Evolutionary conservation across 495 filamentous ascomycete genomes (phyloP).

Genomic region (Hypomontagnella monticulosa): DNA sequence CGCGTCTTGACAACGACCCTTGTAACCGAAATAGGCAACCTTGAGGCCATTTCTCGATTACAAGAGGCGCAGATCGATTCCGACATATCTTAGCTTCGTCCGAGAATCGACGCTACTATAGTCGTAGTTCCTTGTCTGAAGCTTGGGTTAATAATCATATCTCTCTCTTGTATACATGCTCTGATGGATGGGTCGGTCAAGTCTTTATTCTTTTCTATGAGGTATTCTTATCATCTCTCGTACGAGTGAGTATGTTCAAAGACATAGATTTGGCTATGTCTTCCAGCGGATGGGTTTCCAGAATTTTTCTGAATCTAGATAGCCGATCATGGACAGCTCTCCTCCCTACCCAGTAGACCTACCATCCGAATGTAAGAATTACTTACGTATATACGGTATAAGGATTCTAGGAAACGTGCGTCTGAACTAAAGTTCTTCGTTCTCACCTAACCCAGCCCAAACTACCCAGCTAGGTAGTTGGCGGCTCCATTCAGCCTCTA

Average conservation of each 20-base stretch:
- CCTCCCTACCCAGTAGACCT: no score
- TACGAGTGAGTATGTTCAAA: no score
- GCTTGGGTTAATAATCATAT: neutral
- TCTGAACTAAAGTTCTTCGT: neutral
- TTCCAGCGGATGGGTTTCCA: no score
- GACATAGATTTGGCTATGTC: no score
- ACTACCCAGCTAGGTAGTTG: neutral
- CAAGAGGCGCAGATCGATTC: slow-evolving; percentile 15
- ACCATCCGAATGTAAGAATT: no score
- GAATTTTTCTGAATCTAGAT: no score
- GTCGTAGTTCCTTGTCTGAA: no score
- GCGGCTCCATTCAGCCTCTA: slow-evolving; percentile 4
- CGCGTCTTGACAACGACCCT: neutral
- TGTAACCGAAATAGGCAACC: slow-evolving; percentile 10
- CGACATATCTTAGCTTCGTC: slow-evolving; percentile 8
- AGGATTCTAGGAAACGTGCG: slow-evolving; percentile 3
- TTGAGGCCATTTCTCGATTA: slow-evolving; percentile 10
- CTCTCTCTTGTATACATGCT: neutral
- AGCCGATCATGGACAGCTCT: no score
- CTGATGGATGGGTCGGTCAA: neutral
- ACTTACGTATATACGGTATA: no score
- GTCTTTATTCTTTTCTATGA: slow-evolving; percentile 3
- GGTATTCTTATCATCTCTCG: neutral
- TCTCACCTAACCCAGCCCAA: slow-evolving; percentile 23
- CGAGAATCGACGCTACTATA: slow-evolving; percentile 33